phyloP scores from a whole-genome alignment of 768 basidiomycete species.

The Pulveroboletus sp. region DNA sequence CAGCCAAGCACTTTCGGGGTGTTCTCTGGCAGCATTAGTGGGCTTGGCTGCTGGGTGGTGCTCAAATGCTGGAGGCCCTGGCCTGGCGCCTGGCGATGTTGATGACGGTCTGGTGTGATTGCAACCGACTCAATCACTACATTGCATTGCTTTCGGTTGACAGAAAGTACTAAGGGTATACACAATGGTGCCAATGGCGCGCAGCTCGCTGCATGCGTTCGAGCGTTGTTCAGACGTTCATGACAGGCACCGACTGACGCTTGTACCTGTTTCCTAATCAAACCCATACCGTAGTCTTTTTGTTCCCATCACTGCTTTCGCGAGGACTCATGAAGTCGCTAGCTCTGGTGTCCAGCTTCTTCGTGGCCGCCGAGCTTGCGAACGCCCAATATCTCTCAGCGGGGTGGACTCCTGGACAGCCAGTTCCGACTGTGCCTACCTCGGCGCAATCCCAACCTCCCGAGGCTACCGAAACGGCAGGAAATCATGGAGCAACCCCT shows the following conservation, averaged over 20 bases:
- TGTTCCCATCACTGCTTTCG: background rate
- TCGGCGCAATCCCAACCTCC: conserved; percentile 16
- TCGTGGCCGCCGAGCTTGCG: conserved; percentile 15
- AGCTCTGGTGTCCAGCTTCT: conserved; percentile 32
- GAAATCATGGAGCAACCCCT: conserved; percentile 15
- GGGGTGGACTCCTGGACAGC: conserved; percentile 79
- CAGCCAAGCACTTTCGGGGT: conserved; percentile 1
- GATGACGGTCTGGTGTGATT: background rate
- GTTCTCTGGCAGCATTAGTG: conserved; percentile 3
- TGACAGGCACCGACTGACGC: background rate
- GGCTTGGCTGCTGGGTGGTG: background rate
- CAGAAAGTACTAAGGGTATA: no score
- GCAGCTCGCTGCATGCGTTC: background rate
- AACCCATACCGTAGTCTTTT: background rate
- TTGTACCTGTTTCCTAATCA: background rate
- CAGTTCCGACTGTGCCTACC: conserved; percentile 31
- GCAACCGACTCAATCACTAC: background rate
- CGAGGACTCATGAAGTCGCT: conserved; percentile 45
- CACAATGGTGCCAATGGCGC: background rate
- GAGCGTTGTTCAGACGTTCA: background rate
- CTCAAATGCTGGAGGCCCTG: background rate
- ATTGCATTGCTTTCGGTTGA: background rate
- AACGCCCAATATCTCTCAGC: conserved; percentile 72
- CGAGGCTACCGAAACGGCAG: conserved; percentile 23
- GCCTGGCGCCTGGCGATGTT: background rate